Conservation (phyloP, 805 yeast genomes). For the Candida michaelii region DNA sequence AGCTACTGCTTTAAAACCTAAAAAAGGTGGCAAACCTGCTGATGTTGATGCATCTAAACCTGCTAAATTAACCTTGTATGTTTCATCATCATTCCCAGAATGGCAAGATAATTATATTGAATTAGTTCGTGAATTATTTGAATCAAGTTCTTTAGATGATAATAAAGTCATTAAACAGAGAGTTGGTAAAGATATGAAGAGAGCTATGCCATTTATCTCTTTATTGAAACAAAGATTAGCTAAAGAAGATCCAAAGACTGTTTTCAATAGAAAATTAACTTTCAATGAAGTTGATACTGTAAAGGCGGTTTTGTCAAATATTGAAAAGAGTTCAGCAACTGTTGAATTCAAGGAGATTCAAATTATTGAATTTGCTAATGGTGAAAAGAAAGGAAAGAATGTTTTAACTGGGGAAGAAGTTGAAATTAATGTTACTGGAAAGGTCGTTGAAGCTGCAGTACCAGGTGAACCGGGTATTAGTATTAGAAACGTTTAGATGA, state of each 20-base stretch:
- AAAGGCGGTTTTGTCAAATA: slow-evolving; percentile 51
- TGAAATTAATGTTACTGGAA: slow-evolving; percentile 61
- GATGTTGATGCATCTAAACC: slow-evolving; percentile 78
- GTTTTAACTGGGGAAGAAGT: slow-evolving; percentile 68
- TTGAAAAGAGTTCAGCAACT: slow-evolving; percentile 65
- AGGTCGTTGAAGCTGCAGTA: slow-evolving; percentile 76
- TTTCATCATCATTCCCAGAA: slow-evolving; percentile 77
- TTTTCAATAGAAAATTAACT: slow-evolving; percentile 84
- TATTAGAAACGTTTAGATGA: slow-evolving; percentile 53
- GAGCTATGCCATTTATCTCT: slow-evolving; percentile 97
- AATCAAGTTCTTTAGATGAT: slow-evolving; percentile 59
- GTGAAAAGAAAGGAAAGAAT: slow-evolving; percentile 62
- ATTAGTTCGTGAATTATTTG: slow-evolving; percentile 75
- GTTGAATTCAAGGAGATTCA: slow-evolving; percentile 53
- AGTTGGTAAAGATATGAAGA: slow-evolving; percentile 88
- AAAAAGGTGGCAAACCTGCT: slow-evolving; percentile 78
- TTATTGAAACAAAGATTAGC: slow-evolving; percentile 77
- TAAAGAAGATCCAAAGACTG: slow-evolving; percentile 67
- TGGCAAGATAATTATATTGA: slow-evolving; percentile 63
- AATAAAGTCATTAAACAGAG: slow-evolving; percentile 61
- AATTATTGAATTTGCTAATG: slow-evolving; percentile 63
- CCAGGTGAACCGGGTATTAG: slow-evolving; percentile 93
- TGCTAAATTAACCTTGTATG: slow-evolving; percentile 66
- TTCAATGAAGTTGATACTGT: slow-evolving; percentile 76
- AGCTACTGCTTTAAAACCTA: slow-evolving; percentile 72